Evolutionary conservation across 371 early-diverging fungal genomes (phyloP).

Genomic region (Mortierella sp.): DNA sequence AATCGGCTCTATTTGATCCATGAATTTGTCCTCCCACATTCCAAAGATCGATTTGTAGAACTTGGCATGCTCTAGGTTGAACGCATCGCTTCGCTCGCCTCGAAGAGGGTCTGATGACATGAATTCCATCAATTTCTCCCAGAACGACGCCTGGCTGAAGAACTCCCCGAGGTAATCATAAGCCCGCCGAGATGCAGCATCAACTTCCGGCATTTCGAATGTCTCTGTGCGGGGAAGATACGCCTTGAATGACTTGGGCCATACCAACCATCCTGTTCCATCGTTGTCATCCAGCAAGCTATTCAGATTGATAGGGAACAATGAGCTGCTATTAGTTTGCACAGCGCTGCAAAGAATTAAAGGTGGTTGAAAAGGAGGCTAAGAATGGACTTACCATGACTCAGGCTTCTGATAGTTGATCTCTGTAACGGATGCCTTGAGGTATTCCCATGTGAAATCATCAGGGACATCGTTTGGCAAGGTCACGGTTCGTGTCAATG

Average conservation of each 20-base stretch:
- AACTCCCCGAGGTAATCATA: conserved; percentile 62
- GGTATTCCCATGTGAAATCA: conserved; percentile 48
- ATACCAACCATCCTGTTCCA: conserved; percentile 79
- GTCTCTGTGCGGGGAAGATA: conserved; percentile 60
- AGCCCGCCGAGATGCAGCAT: conserved; percentile 59
- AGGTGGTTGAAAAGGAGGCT: too few species aligned
- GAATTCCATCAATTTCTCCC: conserved; percentile 65
- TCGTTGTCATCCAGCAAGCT: conserved; percentile 65
- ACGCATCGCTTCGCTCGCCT: conserved; percentile 68
- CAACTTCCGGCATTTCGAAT: conserved; percentile 55
- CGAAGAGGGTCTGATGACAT: conserved; percentile 72
- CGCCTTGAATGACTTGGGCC: conserved; percentile 70
- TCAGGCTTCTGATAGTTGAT: conserved; percentile 52
- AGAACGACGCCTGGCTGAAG: conserved; percentile 63
- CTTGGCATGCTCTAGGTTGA: conserved; percentile 64
- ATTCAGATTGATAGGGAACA: not conserved
- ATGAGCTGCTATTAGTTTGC: too few species aligned
- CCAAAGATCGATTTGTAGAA: conserved; percentile 76
- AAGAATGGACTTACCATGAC: conserved; percentile 49
- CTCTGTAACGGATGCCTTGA: conserved; percentile 40
- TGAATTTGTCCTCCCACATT: conserved; percentile 70
- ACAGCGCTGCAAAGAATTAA: too few species aligned
- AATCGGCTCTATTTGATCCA: conserved; percentile 61
- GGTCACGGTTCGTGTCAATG: conserved; percentile 55
- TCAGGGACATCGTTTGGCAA: conserved; percentile 45